Percentiles rank a stretch among this genome's conserved stretches.
These are phyloP conservation scores for Fusarium nanum DNA, from an alignment of 2,329 filamentous ascomycete genomes.

Conservation along the genomic window DNA sequence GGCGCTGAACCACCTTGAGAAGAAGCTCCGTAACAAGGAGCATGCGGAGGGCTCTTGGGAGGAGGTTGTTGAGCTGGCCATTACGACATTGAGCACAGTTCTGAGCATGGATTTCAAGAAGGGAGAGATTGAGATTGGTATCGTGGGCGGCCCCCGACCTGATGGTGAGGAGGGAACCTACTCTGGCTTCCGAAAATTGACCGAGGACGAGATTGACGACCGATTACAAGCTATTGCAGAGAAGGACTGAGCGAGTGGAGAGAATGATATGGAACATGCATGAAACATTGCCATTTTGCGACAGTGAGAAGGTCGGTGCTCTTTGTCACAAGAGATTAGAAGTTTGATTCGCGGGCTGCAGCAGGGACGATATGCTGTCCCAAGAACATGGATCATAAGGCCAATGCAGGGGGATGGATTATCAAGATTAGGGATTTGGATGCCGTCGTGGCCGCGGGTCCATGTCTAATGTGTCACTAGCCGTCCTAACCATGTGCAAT, in stretches of 20 bases:
- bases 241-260: slow-evolving; percentile 79
- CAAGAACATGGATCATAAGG: slow-evolving; percentile 37
- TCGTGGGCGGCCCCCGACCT: slow-evolving; percentile 86
- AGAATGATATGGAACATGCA: slow-evolving; percentile 36
- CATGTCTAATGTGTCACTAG: slow-evolving; percentile 43
- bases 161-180: slow-evolving; percentile 88
- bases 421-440: slow-evolving; percentile 37
- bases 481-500: slow-evolving; percentile 45
- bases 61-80: slow-evolving; percentile 96
- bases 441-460: slow-evolving; percentile 33
- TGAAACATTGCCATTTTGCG: slow-evolving; percentile 15
- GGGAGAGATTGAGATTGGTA: slow-evolving; percentile 96
- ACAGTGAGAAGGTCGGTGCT: slow-evolving; percentile 24
- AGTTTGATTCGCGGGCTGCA: slow-evolving; percentile 38
- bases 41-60: slow-evolving; percentile 92
- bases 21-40: slow-evolving; percentile 99
- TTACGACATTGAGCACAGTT: slow-evolving; percentile 93
- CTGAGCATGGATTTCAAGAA: slow-evolving; percentile 99
- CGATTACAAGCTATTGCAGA: slow-evolving; percentile 97
- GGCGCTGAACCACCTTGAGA: slow-evolving; percentile 97
- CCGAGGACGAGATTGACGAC: slow-evolving; percentile 98
- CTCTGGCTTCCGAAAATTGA: slow-evolving; percentile 85
- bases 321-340: slow-evolving; percentile 21
- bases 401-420: slow-evolving; percentile 37
- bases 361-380: slow-evolving; percentile 31